Conservation (phyloP, 176 grass and related monocot genomes). For the Coix lacrymajobi region DNA sequence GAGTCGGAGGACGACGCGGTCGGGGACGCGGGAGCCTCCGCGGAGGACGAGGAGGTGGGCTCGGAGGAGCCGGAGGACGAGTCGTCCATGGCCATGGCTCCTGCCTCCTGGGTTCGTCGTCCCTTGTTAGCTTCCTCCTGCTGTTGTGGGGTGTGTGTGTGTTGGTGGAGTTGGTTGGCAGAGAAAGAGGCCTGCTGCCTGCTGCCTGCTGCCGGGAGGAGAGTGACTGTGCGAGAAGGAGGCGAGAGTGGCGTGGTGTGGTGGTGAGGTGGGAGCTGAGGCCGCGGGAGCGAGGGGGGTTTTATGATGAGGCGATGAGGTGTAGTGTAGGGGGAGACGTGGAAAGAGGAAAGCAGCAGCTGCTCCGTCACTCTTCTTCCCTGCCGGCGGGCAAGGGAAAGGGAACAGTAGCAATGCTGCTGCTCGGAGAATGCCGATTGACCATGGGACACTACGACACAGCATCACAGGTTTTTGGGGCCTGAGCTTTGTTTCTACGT, state of each 20-base stretch:
- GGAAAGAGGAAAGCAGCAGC: conserved; percentile 19
- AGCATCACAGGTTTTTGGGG: neutral
- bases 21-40: conserved; percentile 16
- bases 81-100: conserved; percentile 32
- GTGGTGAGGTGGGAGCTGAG: conserved; percentile 10
- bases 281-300: conserved; percentile 22
- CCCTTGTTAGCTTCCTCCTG: too few relatives aligned
- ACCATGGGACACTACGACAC: neutral
- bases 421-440: neutral
- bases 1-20: conserved; percentile 25
- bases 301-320: conserved; percentile 47
- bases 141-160: neutral
- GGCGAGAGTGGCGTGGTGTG: neutral
- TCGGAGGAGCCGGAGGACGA: conserved; percentile 40
- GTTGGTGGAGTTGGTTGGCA: conserved; percentile 45
- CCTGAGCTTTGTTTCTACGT: neutral
- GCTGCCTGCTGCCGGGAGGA: neutral
- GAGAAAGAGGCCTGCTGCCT: neutral
- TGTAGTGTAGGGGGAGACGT: neutral
- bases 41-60: conserved; percentile 33
- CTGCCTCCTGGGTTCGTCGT: neutral
- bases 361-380: neutral
- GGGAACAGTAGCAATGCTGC: neutral
- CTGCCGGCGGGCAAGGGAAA: neutral
- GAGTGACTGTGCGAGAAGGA: neutral